Conservation (phyloP, 352 stramenopile species). For the Phytophthora hibernalis region DNA sequence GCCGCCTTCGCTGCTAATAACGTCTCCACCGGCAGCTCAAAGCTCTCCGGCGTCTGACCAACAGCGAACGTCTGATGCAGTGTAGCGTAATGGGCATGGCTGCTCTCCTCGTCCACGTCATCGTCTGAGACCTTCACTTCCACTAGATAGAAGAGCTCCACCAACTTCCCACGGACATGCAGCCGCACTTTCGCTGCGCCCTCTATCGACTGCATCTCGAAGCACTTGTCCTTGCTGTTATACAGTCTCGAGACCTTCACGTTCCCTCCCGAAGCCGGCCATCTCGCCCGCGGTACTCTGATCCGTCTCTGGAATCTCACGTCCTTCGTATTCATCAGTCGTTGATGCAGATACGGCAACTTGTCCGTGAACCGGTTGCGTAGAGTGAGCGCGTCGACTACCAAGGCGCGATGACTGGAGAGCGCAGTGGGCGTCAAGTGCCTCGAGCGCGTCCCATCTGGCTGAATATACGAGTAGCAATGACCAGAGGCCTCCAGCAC, state of each 20-base stretch:
- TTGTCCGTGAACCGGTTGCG: conserved; percentile 58
- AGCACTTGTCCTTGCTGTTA: conserved; percentile 42
- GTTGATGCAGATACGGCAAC: conserved; percentile 55
- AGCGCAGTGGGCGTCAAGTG: conserved; percentile 69
- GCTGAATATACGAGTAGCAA: conserved; percentile 64
- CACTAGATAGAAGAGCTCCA: conserved; percentile 46
- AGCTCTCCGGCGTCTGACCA: conserved; percentile 37
- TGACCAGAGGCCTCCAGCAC: conserved; percentile 67
- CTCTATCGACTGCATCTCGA: conserved; percentile 77
- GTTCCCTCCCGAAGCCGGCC: conserved; percentile 29
- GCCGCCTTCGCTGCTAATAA: conserved; percentile 42
- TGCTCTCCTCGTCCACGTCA: conserved; percentile 15
- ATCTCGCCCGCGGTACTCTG: conserved; percentile 32
- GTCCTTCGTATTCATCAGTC: conserved; percentile 16
- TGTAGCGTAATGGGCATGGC: conserved; percentile 46
- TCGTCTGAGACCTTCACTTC: conserved; percentile 43
- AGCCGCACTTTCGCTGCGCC: conserved; percentile 55
- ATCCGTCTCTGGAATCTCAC: conserved; percentile 36
- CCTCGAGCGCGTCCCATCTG: conserved; percentile 51
- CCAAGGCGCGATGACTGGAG: conserved; percentile 50
- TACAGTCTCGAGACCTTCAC: conserved; percentile 39
- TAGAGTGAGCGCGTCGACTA: conserved; percentile 51
- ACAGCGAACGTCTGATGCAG: conserved; percentile 55
- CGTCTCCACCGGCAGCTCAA: conserved; percentile 48
- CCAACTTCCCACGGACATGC: conserved; percentile 44